Base-by-base conservation (phyloP, 2,329 filamentous ascomycete species). In the Colletotrichum salicis region DNA sequence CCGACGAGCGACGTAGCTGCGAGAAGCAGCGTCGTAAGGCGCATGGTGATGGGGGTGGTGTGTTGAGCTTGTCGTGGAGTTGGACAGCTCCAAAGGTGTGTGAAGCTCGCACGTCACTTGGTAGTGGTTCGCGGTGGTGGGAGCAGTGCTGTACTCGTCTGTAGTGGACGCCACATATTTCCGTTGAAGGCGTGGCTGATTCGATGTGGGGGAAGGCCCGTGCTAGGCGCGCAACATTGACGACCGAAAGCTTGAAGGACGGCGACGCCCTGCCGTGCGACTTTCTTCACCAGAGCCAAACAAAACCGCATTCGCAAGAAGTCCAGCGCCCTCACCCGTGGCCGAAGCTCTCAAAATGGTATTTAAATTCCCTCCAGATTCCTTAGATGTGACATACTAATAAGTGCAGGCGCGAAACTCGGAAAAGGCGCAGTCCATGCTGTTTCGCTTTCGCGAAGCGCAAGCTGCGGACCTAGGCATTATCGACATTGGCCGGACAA, bases 381-480 rank as follows among this genome's bases (percentile, higher is more conserved):
- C 24, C 10, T 10, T 1, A 0, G 15, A 3, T 10, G 29, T 4
- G 0, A 7, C 2, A 2, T 31, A 54, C 67, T 72, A 62, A 72
- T 41, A 45, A n/a, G 33, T 29, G 13, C 77, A 95, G 96, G 95
- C 96, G 80, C 96, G 96, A 80, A 98, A 98, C 84, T 96, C 94
- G 57, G 96, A 98, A 89, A 99, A 98, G 84, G 96, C 96, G 79
- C 96, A 99, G 87, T 98, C 95, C 59, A 99, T 99, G 96, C 96
- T 99, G 83, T 99, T 98, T 87, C 96, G 96, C 88, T 99, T 99
- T 88, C 94, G 96, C 82, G 96, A 97, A 80, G 94, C 96, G 78
- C 96, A 98, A 89, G 96, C 96, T 76, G 94, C 95, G 75, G 95
- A 98, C 84, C 89, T 98, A 59, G 96, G 96, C 79, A 98, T 98